phyloP scores from a whole-genome alignment of 2,329 filamentous ascomycete species.

The Dactylellina sp. region DNA sequence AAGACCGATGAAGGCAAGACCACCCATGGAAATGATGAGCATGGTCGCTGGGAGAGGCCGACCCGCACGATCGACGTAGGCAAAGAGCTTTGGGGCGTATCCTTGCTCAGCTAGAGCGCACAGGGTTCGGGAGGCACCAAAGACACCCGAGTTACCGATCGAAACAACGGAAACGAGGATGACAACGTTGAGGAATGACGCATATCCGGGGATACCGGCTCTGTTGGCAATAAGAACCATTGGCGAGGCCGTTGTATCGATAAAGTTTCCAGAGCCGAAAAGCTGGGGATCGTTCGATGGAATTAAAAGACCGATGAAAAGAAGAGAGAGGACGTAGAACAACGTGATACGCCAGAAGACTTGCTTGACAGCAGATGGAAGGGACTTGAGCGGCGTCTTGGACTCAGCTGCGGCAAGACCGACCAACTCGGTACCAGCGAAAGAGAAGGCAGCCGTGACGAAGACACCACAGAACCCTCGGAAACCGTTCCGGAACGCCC shows the following conservation, averaged over 20 bases:
- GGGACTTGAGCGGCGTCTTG: conserved; percentile 68
- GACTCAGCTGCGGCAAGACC: conserved; percentile 73
- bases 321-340: conserved; percentile 66
- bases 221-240: conserved; percentile 69
- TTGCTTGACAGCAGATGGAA: conserved; percentile 66
- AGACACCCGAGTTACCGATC: conserved; percentile 69
- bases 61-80: conserved; percentile 71
- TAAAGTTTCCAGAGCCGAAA: conserved; percentile 58
- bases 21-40: conserved; percentile 67
- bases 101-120: conserved; percentile 72
- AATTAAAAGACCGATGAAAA: conserved; percentile 66
- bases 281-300: conserved; percentile 61
- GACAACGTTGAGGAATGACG: conserved; percentile 70
- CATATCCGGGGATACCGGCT: conserved; percentile 68
- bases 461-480: conserved; percentile 73
- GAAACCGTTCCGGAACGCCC: conserved; percentile 71
- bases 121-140: conserved; percentile 72
- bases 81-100: conserved; percentile 71
- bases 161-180: conserved; percentile 68
- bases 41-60: conserved; percentile 69
- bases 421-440: conserved; percentile 73
- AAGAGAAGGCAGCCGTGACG: conserved; percentile 74
- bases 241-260: conserved; percentile 63
- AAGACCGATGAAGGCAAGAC: conserved; percentile 68
- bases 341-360: conserved; percentile 67